A percentile compares a stretch with the other conserved stretches of the same genome.
These are phyloP conservation scores for Ceratocystis ficicola DNA, from an alignment of 2,329 filamentous ascomycete genomes.

Conservation along the genomic window DNA sequence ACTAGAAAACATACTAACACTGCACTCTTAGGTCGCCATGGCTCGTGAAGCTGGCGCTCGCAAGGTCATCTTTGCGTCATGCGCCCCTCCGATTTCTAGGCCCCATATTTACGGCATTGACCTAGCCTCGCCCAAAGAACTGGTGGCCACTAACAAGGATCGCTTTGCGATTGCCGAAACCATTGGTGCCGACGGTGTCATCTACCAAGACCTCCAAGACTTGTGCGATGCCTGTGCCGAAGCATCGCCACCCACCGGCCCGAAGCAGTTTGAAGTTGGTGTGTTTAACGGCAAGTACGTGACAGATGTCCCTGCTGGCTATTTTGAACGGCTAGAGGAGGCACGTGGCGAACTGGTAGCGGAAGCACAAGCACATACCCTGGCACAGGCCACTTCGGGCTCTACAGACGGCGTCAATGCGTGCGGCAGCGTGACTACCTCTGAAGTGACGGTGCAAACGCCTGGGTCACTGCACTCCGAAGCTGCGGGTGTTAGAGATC, in stretches of 20 bases:
- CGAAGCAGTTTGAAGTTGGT: conserved; percentile 69
- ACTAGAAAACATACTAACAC: background rate
- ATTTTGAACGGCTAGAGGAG: conserved; percentile 68
- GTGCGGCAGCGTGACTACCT: conserved; percentile 9
- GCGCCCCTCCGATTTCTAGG: conserved; percentile 69
- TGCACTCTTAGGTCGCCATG: conserved; percentile 42
- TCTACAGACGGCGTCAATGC: conserved; percentile 10
- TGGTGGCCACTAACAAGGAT: conserved; percentile 34
- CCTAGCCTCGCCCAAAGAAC: conserved; percentile 33
- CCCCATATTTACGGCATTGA: conserved; percentile 59
- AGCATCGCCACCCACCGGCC: conserved; percentile 42
- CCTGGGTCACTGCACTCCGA: conserved; percentile 14
- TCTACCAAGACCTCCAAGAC: conserved; percentile 51
- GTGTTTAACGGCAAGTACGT: conserved; percentile 85
- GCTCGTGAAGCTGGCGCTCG: conserved; percentile 70
- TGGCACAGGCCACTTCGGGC: conserved; percentile 15
- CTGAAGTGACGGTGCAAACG: conserved; percentile 6
- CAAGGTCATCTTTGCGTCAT: conserved; percentile 72
- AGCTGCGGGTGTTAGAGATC: conserved; percentile 17
- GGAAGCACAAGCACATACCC: background rate
- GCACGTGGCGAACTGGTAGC: conserved; percentile 51
- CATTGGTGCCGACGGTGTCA: conserved; percentile 43
- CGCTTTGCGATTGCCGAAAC: conserved; percentile 33
- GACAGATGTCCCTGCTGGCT: conserved; percentile 64
- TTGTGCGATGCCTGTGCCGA: conserved; percentile 69